A percentile compares a stretch with the other conserved stretches of the same genome.
phyloP scores from a whole-genome alignment of 2,329 filamentous ascomycete genomes.

The Penicillium freii region DNA sequence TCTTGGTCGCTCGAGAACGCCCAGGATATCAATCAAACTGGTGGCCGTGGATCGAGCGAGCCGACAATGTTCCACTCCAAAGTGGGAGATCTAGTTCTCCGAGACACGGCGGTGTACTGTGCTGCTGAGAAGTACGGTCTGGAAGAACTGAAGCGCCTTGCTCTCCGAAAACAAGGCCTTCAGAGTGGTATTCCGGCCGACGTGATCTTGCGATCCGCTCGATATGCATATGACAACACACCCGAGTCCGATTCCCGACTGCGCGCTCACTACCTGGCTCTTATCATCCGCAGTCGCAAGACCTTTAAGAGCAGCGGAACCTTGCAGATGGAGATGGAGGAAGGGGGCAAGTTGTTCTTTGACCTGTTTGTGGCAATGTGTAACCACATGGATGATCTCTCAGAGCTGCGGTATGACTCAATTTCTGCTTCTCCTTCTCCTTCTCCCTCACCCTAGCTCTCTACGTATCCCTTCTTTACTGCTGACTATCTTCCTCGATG shows the following conservation, averaged over 20 bases:
- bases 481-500: constrained; percentile 14
- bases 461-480: constrained; percentile 19
- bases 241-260: constrained; percentile 88
- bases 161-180: constrained; percentile 90
- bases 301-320: constrained; percentile 98
- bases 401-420: constrained; percentile 71
- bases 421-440: constrained; percentile 3
- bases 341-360: constrained; percentile 92
- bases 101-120: constrained; percentile 94
- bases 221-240: constrained; percentile 94
- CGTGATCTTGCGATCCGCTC: constrained; percentile 85
- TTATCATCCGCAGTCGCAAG: constrained; percentile 95
- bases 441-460: constrained; percentile 9
- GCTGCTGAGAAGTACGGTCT: constrained; percentile 86
- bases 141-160: constrained; percentile 86
- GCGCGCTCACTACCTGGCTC: constrained; percentile 93
- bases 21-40: constrained; percentile 53
- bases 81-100: constrained; percentile 73
- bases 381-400: constrained; percentile 96
- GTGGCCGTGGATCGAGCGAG: constrained; percentile 64
- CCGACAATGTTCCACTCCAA: constrained; percentile 75
- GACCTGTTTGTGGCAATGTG: constrained; percentile 97
- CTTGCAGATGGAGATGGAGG: constrained; percentile 98
- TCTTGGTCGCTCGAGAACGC: constrained; percentile 85
- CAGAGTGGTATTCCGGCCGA: constrained; percentile 89